These are phyloP conservation scores for Eucalyptus camaldulensis DNA, from an alignment of 345 rosid species.

Conservation along the genomic window DNA sequence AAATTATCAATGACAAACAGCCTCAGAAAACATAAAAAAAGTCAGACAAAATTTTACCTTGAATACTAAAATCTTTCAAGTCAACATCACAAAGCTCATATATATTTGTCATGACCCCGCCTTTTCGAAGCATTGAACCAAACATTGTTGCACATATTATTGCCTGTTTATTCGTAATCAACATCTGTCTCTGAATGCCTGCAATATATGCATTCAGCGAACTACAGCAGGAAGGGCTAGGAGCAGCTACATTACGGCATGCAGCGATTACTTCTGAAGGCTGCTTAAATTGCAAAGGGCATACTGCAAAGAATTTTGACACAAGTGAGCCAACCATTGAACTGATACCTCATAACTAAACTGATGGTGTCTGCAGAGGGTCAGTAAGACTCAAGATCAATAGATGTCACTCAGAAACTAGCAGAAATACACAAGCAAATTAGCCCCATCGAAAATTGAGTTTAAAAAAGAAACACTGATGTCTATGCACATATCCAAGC, in stretches of 20 bases:
- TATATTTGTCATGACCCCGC: constrained; percentile 78
- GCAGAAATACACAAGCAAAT: background rate
- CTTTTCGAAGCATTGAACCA: constrained; percentile 74
- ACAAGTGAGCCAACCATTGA: background rate
- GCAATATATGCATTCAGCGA: constrained; percentile 71
- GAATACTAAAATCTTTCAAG: constrained; percentile 92
- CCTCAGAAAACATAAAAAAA: background rate
- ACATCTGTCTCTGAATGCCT: constrained; percentile 83
- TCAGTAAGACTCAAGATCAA: background rate
- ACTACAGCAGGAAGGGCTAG: constrained; percentile 92
- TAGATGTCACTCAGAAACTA: background rate
- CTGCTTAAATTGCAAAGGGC: constrained; percentile 80
- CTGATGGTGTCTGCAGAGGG: background rate
- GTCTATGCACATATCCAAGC: background rate
- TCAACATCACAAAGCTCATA: constrained; percentile 95
- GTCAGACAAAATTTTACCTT: constrained; percentile 31
- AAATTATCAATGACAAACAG: background rate
- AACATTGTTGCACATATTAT: constrained; percentile 79
- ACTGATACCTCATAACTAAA: background rate
- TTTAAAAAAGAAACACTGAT: background rate
- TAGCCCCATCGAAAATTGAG: background rate
- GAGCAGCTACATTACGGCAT: constrained; percentile 82
- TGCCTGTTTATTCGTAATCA: constrained; percentile 94
- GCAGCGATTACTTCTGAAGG: constrained; percentile 75
- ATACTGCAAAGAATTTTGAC: constrained; percentile 42